Evolutionary conservation across 2,329 filamentous ascomycete species (phyloP), one percentile per base, ranked within the genome.

Genomic region (Arachnomyces sp.): DNA sequence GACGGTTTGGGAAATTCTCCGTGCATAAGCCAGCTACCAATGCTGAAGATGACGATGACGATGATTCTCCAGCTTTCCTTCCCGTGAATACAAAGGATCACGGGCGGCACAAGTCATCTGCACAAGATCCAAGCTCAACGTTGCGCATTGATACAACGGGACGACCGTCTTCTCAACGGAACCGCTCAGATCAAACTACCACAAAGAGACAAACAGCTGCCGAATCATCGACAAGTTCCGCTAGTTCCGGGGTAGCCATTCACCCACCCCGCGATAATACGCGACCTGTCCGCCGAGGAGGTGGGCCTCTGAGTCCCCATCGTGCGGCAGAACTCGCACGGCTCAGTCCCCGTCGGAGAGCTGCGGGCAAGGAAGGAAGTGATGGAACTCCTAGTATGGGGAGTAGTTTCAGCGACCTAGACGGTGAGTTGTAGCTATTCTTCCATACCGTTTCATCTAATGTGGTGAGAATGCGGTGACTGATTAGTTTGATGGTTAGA

Each of bases 321-420:
- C 71, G 74, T 31, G 59, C 69, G 6, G 67, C 67, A 1, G 70
- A 73, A 32, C 49, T 75, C 12, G 63, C 67, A 2, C 63, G 61
- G 28, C 56, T 70, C 15, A 73, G 68, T 42, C 71, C 73, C 0
- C 61, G 65, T n/a, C 58, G 59, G 31, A 58, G 58, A 8, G 47
- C 47, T 15, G 45, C 53, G 31, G 58, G 59, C 2, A 59, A 59
- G 31, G 67, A 70, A 17, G 63, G 67, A 9, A 76, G 71, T 41
- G 73, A 76, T 44, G 73, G 72, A 9, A 74, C 72, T 7, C 74
- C 74, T 2, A 77, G 74, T 46, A 79, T 79, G 73, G 78, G 77
- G 0, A 80, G 76, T 46, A 80, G 76, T 41, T 81, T 81, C 50
- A 79, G 75, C 48, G 78, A 81, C 55, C 61, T 82, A 28, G 78